Conservation (phyloP, 2,329 filamentous ascomycete genomes). For the Botrytis pseudocinerea region DNA sequence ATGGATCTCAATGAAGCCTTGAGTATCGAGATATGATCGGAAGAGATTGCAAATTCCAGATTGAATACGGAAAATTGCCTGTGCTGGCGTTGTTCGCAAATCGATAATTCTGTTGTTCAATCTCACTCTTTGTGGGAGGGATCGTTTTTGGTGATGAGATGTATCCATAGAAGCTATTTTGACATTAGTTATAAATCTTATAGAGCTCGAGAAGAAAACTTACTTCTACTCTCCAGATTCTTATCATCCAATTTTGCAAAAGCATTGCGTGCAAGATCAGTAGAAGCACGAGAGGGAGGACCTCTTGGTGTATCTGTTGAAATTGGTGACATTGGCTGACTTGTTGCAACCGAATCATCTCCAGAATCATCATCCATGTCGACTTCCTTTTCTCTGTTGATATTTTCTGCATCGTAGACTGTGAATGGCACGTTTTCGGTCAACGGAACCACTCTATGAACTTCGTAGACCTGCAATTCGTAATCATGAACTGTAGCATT, state of each 20-base stretch:
- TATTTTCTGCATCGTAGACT: slow-evolving; percentile 68
- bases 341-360: slow-evolving; percentile 14
- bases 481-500: slow-evolving; percentile 74
- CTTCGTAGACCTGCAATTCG: slow-evolving; percentile 69
- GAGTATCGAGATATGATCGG: slow-evolving; percentile 69
- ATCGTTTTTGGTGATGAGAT: slow-evolving; percentile 31
- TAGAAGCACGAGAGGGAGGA: slow-evolving; percentile 17
- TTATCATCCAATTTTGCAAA: slow-evolving; percentile 18
- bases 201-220: slow-evolving; percentile 20
- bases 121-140: slow-evolving; percentile 53
- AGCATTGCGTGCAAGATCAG: slow-evolving; percentile 22
- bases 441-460: slow-evolving; percentile 62
- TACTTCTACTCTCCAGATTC: slow-evolving; percentile 23
- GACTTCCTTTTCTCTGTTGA: slow-evolving; percentile 55
- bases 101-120: slow-evolving; percentile 79
- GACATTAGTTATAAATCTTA: slow-evolving; percentile 5
- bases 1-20: slow-evolving; percentile 89
- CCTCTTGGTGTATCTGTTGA: slow-evolving; percentile 17
- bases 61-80: slow-evolving; percentile 85
- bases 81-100: slow-evolving; percentile 80
- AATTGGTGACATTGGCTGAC: slow-evolving; percentile 19
- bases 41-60: slow-evolving; percentile 79
- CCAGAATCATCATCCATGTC: slow-evolving; percentile 51
- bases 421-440: slow-evolving; percentile 67
- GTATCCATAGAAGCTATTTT: slow-evolving; percentile 34